Evolutionary conservation across 768 basidiomycete species (phyloP).

Genomic region (Suillus weaverae): DNA sequence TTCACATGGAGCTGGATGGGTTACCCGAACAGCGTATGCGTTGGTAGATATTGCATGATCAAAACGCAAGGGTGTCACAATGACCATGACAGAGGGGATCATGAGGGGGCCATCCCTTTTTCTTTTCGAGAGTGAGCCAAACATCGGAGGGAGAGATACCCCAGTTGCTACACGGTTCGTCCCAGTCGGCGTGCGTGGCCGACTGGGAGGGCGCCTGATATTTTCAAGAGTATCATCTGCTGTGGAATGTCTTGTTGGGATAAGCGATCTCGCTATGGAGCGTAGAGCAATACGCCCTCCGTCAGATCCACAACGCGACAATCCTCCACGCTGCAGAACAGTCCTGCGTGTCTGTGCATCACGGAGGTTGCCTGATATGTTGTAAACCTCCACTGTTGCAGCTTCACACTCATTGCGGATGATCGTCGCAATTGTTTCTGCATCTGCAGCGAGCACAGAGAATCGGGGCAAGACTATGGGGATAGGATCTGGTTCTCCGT

Average conservation of each 20-base stretch:
- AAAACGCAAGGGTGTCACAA: slow-evolving; percentile 50
- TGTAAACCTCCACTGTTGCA: slow-evolving; percentile 60
- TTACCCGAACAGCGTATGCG: slow-evolving; percentile 61
- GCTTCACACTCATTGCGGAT: slow-evolving; percentile 60
- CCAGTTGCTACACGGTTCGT: slow-evolving; percentile 15
- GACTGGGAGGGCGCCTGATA: slow-evolving; percentile 20
- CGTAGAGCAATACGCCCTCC: slow-evolving; percentile 61
- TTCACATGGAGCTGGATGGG: slow-evolving; percentile 55
- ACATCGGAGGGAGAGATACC: slow-evolving; percentile 16
- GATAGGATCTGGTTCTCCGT: slow-evolving; percentile 39
- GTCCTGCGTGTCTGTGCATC: slow-evolving; percentile 65
- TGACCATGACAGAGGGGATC: slow-evolving; percentile 57
- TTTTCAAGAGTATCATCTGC: slow-evolving; percentile 22
- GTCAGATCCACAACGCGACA: slow-evolving; percentile 60
- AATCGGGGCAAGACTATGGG: slow-evolving; percentile 69
- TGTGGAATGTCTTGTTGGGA: slow-evolving; percentile 15
- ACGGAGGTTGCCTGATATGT: slow-evolving; percentile 53
- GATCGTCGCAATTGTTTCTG: slow-evolving; percentile 56
- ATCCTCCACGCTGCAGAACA: slow-evolving; percentile 59
- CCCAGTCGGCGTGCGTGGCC: slow-evolving; percentile 22
- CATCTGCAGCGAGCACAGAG: slow-evolving; percentile 65
- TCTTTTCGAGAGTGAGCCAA: slow-evolving; percentile 36
- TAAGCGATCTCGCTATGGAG: slow-evolving; percentile 30
- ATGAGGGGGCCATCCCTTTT: slow-evolving; percentile 57
- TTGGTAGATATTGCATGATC: slow-evolving; percentile 30